phyloP scores from a whole-genome alignment of 2,329 filamentous ascomycete genomes.

The Penicillium frequentans region DNA sequence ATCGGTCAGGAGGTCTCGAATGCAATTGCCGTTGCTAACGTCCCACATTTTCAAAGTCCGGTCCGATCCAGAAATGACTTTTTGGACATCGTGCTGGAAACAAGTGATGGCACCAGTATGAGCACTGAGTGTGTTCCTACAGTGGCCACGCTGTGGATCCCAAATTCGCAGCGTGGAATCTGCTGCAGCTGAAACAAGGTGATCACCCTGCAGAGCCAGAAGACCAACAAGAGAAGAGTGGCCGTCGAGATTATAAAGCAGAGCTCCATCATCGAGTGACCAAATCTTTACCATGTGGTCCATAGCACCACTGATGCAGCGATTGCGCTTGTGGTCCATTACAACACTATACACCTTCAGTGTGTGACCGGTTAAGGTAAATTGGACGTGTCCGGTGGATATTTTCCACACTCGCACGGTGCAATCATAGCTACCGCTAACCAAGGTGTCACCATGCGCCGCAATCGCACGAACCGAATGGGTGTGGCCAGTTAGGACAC shows the following conservation, averaged over 20 bases:
- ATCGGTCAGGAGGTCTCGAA: conserved; percentile 89
- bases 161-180: conserved; percentile 95
- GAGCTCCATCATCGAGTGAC: conserved; percentile 83
- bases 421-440: conserved; percentile 95
- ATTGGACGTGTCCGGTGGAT: conserved; percentile 84
- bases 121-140: conserved; percentile 84
- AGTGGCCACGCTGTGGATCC: conserved; percentile 91
- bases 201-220: conserved; percentile 83
- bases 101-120: conserved; percentile 98
- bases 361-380: conserved; percentile 80
- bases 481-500: conserved; percentile 78
- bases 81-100: conserved; percentile 95
- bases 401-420: conserved; percentile 97
- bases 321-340: conserved; percentile 83
- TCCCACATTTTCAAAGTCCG: conserved; percentile 99
- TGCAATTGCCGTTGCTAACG: conserved; percentile 84
- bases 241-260: conserved; percentile 86
- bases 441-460: conserved; percentile 90
- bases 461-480: conserved; percentile 97
- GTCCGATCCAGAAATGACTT: conserved; percentile 95
- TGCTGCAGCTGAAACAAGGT: conserved; percentile 89
- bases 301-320: conserved; percentile 98
- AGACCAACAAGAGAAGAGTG: conserved; percentile 90
- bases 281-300: conserved; percentile 97
- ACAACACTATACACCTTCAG: conserved; percentile 98